Evolutionary conservation across 2,329 filamentous ascomycete species (phyloP).

Genomic region (Colletotrichum sp.): DNA sequence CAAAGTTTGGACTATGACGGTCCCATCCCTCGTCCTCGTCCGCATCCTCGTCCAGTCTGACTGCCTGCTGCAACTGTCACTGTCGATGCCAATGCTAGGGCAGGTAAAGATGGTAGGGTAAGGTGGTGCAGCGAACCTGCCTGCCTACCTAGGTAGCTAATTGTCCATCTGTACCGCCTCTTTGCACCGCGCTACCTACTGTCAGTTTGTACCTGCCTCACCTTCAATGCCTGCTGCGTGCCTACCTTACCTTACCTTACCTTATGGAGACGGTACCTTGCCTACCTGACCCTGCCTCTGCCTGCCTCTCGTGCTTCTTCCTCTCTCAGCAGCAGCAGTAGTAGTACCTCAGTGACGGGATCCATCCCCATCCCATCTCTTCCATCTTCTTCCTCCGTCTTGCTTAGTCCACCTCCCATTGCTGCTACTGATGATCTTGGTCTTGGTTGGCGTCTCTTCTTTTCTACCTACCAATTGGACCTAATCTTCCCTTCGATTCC

Average conservation of each 20-base stretch:
- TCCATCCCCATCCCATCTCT: neutral
- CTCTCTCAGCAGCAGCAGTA: neutral
- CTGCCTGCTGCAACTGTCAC: neutral
- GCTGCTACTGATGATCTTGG: neutral
- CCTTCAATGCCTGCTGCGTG: neutral
- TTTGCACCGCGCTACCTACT: neutral
- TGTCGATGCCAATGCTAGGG: neutral
- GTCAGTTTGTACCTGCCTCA: neutral
- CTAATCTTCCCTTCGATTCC: neutral
- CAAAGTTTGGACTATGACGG: conserved; percentile 25
- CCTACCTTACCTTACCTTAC: neutral
- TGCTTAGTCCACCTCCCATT: neutral
- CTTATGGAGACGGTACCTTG: neutral
- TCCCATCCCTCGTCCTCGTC: neutral
- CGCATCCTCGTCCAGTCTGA: neutral
- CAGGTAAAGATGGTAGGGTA: neutral
- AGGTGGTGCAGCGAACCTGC: neutral
- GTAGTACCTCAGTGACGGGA: neutral
- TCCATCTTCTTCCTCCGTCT: neutral
- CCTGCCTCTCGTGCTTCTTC: neutral
- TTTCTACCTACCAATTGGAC: neutral
- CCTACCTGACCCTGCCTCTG: neutral
- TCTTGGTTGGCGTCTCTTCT: neutral
- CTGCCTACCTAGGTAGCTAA: neutral
- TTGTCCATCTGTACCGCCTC: neutral